Percentiles rank a stretch among this genome's conserved stretches.
phyloP scores from a whole-genome alignment of 2,329 filamentous ascomycete genomes.

The Alternaria metachromatica region DNA sequence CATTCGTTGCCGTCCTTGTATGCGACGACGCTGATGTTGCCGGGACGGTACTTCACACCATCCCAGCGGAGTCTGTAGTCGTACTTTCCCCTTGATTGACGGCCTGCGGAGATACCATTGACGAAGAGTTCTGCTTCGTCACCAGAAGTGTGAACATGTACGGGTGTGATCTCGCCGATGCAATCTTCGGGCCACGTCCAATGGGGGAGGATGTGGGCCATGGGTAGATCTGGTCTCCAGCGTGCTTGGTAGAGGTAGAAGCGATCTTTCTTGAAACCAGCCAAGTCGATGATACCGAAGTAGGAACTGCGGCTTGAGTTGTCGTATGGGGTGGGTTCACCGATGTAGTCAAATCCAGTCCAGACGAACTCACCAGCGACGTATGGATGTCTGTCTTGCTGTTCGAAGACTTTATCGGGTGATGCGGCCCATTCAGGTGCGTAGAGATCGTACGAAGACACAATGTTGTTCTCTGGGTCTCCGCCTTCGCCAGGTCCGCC shows the following conservation, averaged over 20 bases:
- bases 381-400: conserved; percentile 57
- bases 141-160: conserved; percentile 61
- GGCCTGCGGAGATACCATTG: conserved; percentile 57
- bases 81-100: conserved; percentile 42
- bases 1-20: conserved; percentile 58
- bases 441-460: conserved; percentile 63
- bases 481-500: conserved; percentile 40
- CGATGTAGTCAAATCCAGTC: conserved; percentile 60
- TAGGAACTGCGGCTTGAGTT: conserved; percentile 59
- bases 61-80: conserved; percentile 64
- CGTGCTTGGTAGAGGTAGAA: conserved; percentile 63
- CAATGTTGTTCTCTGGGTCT: conserved; percentile 46
- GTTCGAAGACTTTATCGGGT: conserved; percentile 61
- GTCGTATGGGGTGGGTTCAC: conserved; percentile 60
- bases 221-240: conserved; percentile 57
- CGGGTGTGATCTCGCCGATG: conserved; percentile 57
- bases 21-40: conserved; percentile 56
- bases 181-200: conserved; percentile 61
- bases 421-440: conserved; percentile 56
- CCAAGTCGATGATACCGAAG: conserved; percentile 64
- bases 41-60: conserved; percentile 56
- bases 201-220: conserved; percentile 63
- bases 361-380: conserved; percentile 64
- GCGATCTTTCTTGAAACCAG: conserved; percentile 64
- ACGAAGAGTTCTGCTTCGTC: conserved; percentile 64